phyloP scores from a whole-genome alignment of 1,139 yeast genomes.

The Trichomonascaceae sp. region DNA sequence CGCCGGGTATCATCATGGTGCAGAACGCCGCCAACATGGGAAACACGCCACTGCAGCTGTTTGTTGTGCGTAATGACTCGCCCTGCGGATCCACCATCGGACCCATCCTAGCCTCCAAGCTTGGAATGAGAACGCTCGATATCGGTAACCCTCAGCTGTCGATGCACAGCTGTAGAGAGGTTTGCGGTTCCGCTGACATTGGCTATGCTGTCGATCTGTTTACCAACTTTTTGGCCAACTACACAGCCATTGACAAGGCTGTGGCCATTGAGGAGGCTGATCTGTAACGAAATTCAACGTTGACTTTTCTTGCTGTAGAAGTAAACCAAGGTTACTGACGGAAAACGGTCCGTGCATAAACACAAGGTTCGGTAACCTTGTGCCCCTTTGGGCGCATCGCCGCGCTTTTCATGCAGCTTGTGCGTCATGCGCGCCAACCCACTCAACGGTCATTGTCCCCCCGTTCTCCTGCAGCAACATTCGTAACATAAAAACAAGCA shows the following conservation, averaged over 20 bases:
- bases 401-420: no score
- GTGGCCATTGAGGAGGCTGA: slow-evolving; percentile 14
- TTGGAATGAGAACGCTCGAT: slow-evolving; percentile 84
- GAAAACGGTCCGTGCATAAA: no score
- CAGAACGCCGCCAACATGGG: slow-evolving; percentile 58
- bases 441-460: no score
- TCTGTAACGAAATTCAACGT: slow-evolving; percentile 2
- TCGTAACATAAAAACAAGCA: no score
- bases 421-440: no score
- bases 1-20: slow-evolving; percentile 72
- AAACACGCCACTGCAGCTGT: slow-evolving; percentile 41
- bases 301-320: no score
- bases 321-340: no score
- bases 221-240: slow-evolving; percentile 40
- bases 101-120: slow-evolving; percentile 76
- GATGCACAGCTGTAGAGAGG: slow-evolving; percentile 94
- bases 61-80: slow-evolving; percentile 83
- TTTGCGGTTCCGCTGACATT: slow-evolving; percentile 74
- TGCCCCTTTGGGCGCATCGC: no score
- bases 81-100: slow-evolving; percentile 98
- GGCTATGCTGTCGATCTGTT: slow-evolving; percentile 49
- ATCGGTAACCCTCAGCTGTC: slow-evolving; percentile 89
- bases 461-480: no score
- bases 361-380: no score
- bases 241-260: slow-evolving; percentile 13